Base-by-base conservation (phyloP, 225 moss, liverwort and hornwort species). In the Marchantia paleacea region DNA sequence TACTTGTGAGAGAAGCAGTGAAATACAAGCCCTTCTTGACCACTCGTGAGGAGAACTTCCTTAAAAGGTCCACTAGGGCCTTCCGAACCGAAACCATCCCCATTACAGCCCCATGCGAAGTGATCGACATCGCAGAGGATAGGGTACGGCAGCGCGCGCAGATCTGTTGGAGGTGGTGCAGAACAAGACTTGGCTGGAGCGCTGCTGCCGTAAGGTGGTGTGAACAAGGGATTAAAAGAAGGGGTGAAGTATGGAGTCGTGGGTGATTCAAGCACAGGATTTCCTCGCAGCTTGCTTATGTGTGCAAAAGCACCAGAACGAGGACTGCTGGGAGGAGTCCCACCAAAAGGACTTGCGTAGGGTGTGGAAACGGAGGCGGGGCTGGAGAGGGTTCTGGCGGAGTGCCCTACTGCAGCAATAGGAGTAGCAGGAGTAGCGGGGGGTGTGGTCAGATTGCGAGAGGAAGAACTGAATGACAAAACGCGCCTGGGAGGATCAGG, bases 21-120 rank as follows among this genome's bases (percentile, higher is more conserved):
- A 77, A 96, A 69, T 12, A 90, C 89, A 65, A 96, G 78, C 28
- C 91, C 96, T 26, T 91, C 86, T 48, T 81, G 31, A 18, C 90
- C 89, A 75, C 87, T 88, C 16, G 90, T 87, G 62, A 96, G 78
- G 53, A 96, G 89, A 80, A 94, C 79, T 82, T 96, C 94, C 83
- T 81, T 92, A 72, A 96, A 96, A 62, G 76, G 81, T 12, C 92
- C 91, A 51, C 26, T 57, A 39, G 90, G 80, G 11, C 87, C 84
- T 75, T 90, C 89, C 8, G 88, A 92, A 51, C 92, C 93, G 73
- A 90, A 93, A 54, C 90, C 94, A 79, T 96, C 96, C 57, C 89
- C 89, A 62, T 84, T 84, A 60, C 81, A 86, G 15, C 88, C 94
- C 96, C 96, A 96, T n/a, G 91, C 80, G 52, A 92, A 87, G 84